A percentile compares a stretch with the other conserved stretches of the same genome.
Conservation (phyloP, 495 filamentous ascomycete genomes). For the Penicillium crystallinum region DNA sequence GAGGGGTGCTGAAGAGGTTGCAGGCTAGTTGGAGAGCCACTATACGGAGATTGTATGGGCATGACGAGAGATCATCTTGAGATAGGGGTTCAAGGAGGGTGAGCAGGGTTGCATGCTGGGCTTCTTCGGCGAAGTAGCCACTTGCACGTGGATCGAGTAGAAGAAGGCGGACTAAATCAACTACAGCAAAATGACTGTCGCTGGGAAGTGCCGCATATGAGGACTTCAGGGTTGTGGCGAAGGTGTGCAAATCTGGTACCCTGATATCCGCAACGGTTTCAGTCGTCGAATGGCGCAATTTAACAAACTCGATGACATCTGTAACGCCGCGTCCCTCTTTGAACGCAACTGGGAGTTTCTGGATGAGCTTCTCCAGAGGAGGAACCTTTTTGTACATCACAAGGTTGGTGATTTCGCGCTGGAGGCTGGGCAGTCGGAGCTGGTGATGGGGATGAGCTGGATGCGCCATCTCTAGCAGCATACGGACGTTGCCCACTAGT, state of each 20-base stretch:
- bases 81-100: conserved; percentile 53
- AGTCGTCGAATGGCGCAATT: conserved; percentile 24
- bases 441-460: conserved; percentile 71
- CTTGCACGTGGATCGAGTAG: conserved; percentile 81
- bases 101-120: conserved; percentile 55
- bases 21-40: conserved; percentile 65
- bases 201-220: conserved; percentile 23
- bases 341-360: conserved; percentile 59
- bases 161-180: conserved; percentile 75
- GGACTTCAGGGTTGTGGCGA: conserved; percentile 31
- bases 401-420: conserved; percentile 55
- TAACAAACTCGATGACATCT: conserved; percentile 61
- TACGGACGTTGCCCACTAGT: conserved; percentile 64
- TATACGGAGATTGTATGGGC: conserved; percentile 77
- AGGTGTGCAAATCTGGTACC: conserved; percentile 49
- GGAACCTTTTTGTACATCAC: conserved; percentile 75
- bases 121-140: conserved; percentile 77
- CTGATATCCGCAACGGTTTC: conserved; percentile 36
- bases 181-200: conserved; percentile 64
- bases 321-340: conserved; percentile 49
- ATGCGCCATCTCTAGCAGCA: conserved; percentile 71
- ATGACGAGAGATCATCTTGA: conserved; percentile 44
- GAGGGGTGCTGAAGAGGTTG: conserved; percentile 55
- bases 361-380: conserved; percentile 75
- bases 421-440: conserved; percentile 64